phyloP scores from a whole-genome alignment of 2,329 filamentous ascomycete genomes.

The Fusarium irregulare region DNA sequence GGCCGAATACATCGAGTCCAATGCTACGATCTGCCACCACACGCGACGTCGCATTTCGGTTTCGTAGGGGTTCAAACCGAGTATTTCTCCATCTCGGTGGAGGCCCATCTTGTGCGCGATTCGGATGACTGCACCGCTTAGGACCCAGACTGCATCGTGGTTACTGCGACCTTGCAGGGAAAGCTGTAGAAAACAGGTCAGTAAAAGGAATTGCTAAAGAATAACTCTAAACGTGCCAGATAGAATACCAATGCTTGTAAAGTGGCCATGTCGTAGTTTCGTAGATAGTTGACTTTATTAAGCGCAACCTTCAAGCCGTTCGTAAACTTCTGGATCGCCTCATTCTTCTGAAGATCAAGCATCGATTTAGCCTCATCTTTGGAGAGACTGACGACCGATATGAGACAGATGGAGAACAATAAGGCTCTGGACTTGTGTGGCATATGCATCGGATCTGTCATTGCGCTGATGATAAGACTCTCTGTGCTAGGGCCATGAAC shows the following conservation, averaged over 20 bases:
- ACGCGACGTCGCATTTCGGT: conserved; percentile 17
- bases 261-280: conserved; percentile 10
- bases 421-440: background rate
- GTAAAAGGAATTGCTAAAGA: too few species aligned
- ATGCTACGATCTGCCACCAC: conserved; percentile 18
- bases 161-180: conserved; percentile 12
- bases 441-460: conserved; percentile 1
- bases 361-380: background rate
- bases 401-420: conserved; percentile 3
- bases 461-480: background rate
- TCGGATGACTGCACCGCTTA: conserved; percentile 11
- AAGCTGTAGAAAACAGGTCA: background rate
- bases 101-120: conserved; percentile 17
- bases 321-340: conserved; percentile 8
- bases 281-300: conserved; percentile 6
- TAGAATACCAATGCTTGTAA: conserved; percentile 1
- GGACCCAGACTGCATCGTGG: conserved; percentile 5
- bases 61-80: background rate
- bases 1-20: conserved; percentile 17
- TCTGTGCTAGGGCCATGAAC: conserved; percentile 16
- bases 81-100: conserved; percentile 8
- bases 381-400: background rate
- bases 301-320: conserved; percentile 8
- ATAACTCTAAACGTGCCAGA: background rate
- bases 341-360: background rate